phyloP scores from a whole-genome alignment of 352 stramenopile species.

The Globisporangium uncinulatum region DNA sequence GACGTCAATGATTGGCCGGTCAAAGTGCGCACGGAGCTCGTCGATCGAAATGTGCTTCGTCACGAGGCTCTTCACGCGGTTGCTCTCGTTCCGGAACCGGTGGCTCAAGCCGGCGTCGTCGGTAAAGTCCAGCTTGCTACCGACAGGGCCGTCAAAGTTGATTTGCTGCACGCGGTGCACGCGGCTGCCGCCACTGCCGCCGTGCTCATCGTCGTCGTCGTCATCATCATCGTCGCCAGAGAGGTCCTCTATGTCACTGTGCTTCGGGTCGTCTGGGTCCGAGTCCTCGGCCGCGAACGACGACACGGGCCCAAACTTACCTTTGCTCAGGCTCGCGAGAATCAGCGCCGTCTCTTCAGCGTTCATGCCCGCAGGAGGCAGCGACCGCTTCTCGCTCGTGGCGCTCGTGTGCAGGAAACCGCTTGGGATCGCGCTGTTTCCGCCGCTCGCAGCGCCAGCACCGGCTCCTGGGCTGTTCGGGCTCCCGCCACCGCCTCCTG shows the following conservation, averaged over 20 bases:
- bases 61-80: conserved; percentile 81
- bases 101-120: conserved; percentile 73
- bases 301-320: conserved; percentile 22
- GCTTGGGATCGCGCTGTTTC: too few species aligned
- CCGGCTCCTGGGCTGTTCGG: conserved; percentile 12
- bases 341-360: conserved; percentile 85
- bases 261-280: conserved; percentile 29
- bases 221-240: conserved; percentile 27
- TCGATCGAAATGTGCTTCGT: conserved; percentile 89
- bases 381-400: background rate
- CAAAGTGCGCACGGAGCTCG: conserved; percentile 78
- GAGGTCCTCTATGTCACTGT: conserved; percentile 43
- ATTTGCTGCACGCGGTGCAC: conserved; percentile 61
- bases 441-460: background rate
- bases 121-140: conserved; percentile 70
- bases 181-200: conserved; percentile 17
- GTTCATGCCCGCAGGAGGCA: conserved; percentile 30
- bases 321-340: conserved; percentile 77
- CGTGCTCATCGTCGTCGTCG: conserved; percentile 13
- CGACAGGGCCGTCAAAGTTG: conserved; percentile 64
- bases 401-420: too few species aligned
- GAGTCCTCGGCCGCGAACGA: conserved; percentile 8
- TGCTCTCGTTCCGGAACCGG: conserved; percentile 78
- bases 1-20: conserved; percentile 86
- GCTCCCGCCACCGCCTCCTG: conserved; percentile 7